Percentiles rank a stretch among this genome's conserved stretches.
phyloP scores from a whole-genome alignment of 805 yeast species.

The Candida corydali region DNA sequence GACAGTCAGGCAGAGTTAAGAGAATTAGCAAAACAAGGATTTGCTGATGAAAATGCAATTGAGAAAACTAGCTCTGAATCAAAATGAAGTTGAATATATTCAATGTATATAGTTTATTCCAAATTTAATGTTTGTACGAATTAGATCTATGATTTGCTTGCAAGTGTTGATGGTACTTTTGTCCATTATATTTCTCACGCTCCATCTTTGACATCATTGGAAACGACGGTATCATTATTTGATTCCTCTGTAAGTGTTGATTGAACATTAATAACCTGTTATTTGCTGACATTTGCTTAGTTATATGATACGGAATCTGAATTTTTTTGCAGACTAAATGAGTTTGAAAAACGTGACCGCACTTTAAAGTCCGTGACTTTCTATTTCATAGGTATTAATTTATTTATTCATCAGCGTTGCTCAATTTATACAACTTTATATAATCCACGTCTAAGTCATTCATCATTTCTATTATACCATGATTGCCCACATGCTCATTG shows the following conservation, averaged over 20 bases:
- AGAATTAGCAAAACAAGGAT: slow-evolving; percentile 32
- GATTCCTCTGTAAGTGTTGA: slow-evolving; percentile 12
- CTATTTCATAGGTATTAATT: no score
- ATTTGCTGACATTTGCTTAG: slow-evolving; percentile 7
- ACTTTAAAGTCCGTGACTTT: background rate
- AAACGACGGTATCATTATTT: slow-evolving; percentile 12
- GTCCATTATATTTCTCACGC: slow-evolving; percentile 12
- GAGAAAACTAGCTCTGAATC: background rate
- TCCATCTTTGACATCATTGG: slow-evolving; percentile 15
- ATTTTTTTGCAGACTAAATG: slow-evolving; percentile 2
- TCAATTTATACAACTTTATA: slow-evolving; percentile 12
- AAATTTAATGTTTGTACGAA: background rate
- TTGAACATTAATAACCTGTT: slow-evolving; percentile 17
- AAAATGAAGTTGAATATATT: background rate
- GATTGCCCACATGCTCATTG: slow-evolving; percentile 29
- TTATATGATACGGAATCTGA: no score
- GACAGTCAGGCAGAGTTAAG: slow-evolving; percentile 44
- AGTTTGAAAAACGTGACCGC: slow-evolving; percentile 1
- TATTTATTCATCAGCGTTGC: slow-evolving; percentile 42
- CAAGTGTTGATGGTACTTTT: slow-evolving; percentile 3
- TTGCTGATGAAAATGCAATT: slow-evolving; percentile 16
- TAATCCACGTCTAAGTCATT: slow-evolving; percentile 30
- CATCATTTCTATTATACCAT: slow-evolving; percentile 57
- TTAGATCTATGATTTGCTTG: background rate
- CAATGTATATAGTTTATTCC: background rate